Percentiles rank a stretch among this genome's conserved stretches.
Evolutionary conservation across 768 basidiomycete species (phyloP).

Genomic region (Hemileccinum impolitum): DNA sequence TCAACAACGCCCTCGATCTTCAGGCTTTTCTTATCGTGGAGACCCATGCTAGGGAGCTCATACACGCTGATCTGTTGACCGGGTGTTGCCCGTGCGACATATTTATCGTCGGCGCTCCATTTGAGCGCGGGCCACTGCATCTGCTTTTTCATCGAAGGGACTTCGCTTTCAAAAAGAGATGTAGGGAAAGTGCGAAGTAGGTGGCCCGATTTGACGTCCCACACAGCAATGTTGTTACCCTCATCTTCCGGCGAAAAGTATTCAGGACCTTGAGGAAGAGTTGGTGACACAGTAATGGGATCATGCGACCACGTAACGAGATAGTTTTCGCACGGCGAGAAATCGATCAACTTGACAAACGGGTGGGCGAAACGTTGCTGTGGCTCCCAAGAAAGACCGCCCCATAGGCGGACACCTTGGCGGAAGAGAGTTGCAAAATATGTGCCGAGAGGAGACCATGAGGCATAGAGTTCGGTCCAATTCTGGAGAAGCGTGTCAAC

Average conservation of each 20-base stretch:
- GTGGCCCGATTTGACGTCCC: constrained; percentile 93
- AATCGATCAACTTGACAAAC: constrained; percentile 92
- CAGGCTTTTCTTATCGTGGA: constrained; percentile 93
- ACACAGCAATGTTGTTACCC: constrained; percentile 95
- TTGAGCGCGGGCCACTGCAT: constrained; percentile 95
- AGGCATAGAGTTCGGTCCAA: constrained; percentile 95
- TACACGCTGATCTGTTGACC: constrained; percentile 96
- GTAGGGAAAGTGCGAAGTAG: constrained; percentile 90
- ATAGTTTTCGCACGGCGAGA: constrained; percentile 95
- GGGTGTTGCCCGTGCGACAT: constrained; percentile 82
- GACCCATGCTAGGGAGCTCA: constrained; percentile 89
- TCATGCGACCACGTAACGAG: constrained; percentile 97
- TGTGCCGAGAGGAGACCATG: constrained; percentile 97
- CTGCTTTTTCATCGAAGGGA: constrained; percentile 63
- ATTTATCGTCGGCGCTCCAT: constrained; percentile 97
- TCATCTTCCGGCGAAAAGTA: constrained; percentile 93
- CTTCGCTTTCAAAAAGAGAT: constrained; percentile 56
- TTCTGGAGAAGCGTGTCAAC: constrained; percentile 47
- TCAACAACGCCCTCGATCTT: constrained; percentile 97
- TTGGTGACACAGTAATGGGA: constrained; percentile 81
- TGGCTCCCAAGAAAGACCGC: constrained; percentile 84
- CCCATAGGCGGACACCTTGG: constrained; percentile 95
- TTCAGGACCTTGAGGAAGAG: constrained; percentile 75
- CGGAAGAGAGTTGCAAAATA: constrained; percentile 91
- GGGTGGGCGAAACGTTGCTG: constrained; percentile 94